Percentiles rank a stretch among this genome's conserved stretches.
Conservation (phyloP, 805 yeast species). For the Saturnispora halmiae region DNA sequence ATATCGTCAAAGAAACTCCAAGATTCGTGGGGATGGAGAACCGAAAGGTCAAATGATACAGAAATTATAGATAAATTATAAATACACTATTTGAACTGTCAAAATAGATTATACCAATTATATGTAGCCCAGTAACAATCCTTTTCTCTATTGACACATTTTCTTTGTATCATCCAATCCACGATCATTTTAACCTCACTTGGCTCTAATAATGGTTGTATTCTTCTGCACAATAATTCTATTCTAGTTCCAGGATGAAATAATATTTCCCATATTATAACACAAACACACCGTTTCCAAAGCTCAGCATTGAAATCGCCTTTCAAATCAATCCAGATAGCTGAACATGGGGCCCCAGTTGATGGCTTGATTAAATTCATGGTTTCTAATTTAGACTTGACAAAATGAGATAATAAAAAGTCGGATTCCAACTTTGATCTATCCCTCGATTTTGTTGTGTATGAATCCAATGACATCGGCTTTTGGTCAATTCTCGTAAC, state of each 20-base stretch:
- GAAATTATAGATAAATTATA: constrained; percentile 1
- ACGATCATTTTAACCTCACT: constrained; percentile 33
- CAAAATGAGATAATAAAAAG: constrained; percentile 33
- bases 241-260: constrained; percentile 47
- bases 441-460: constrained; percentile 69
- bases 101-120: constrained; percentile 34
- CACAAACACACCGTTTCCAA: constrained; percentile 50
- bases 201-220: constrained; percentile 27
- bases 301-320: constrained; percentile 50
- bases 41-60: constrained; percentile 1
- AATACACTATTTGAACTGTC: background rate
- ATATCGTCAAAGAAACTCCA: constrained; percentile 8
- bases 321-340: constrained; percentile 60
- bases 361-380: constrained; percentile 39
- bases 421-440: constrained; percentile 59
- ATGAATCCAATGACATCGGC: constrained; percentile 44
- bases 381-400: constrained; percentile 10
- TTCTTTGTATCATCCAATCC: constrained; percentile 38
- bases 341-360: constrained; percentile 50
- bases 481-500: constrained; percentile 49
- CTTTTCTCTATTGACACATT: constrained; percentile 28
- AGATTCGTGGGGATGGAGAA: constrained; percentile 9
- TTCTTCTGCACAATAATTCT: constrained; percentile 19
- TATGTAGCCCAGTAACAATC: constrained; percentile 33
- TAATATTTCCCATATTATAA: constrained; percentile 37